Conservation (phyloP, 2,329 filamentous ascomycete species). For the Monilinia fructigena region DNA sequence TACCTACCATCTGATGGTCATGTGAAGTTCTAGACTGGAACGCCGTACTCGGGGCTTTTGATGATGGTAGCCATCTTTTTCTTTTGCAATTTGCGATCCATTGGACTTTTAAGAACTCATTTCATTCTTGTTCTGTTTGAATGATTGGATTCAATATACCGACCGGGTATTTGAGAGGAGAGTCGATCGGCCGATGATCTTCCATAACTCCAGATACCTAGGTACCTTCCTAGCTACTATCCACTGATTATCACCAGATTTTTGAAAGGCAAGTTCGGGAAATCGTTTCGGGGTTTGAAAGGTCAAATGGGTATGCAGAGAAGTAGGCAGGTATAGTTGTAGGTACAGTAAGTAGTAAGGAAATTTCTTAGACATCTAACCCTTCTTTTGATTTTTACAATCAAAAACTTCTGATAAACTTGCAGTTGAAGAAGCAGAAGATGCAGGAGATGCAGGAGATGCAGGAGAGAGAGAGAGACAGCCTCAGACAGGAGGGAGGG, state of each 20-base stretch:
- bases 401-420: background rate
- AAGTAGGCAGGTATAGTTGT: background rate
- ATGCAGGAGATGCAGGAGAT: background rate
- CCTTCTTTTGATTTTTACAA: background rate
- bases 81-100: too few species aligned
- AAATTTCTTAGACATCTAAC: background rate
- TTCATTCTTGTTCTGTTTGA: too few species aligned
- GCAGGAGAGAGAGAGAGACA: too few species aligned
- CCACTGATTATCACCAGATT: background rate
- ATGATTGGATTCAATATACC: background rate
- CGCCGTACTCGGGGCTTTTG: conserved; percentile 16
- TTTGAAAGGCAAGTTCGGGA: background rate
- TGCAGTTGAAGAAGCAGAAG: too few species aligned
- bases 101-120: too few species aligned
- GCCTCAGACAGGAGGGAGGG: too few species aligned
- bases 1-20: background rate
- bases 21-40: conserved; percentile 10
- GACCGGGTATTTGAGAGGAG: background rate
- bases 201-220: background rate
- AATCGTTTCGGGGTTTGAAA: background rate
- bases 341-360: background rate
- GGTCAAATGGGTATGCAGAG: background rate
- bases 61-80: background rate
- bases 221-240: background rate
- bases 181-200: background rate